Conservation (phyloP, 768 basidiomycete genomes). For the Dacryopinax spathularia region DNA sequence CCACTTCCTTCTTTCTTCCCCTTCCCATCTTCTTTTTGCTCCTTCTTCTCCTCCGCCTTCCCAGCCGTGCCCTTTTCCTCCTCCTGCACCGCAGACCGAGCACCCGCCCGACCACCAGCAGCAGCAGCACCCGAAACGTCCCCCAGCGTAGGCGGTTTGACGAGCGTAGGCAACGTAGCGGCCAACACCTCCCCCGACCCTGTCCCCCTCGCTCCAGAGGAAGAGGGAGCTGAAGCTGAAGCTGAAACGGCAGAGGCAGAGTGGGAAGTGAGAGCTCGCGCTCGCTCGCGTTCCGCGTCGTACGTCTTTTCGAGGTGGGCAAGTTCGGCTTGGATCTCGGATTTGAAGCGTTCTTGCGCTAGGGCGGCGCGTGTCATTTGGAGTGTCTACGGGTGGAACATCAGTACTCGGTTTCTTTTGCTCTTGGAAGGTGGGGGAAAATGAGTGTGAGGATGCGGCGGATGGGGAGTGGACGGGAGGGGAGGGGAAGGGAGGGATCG, state of each 20-base stretch:
- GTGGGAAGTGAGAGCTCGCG: conserved; percentile 3
- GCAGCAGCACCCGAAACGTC: background rate
- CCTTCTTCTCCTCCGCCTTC: too few relatives aligned
- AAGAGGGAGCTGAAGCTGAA: conserved; percentile 23
- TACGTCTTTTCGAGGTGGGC: background rate
- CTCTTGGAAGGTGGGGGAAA: background rate
- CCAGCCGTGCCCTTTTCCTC: too few relatives aligned
- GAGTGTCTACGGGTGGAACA: background rate
- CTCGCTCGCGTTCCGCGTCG: too few relatives aligned
- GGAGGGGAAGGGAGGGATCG: too few relatives aligned
- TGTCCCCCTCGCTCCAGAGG: conserved; percentile 34
- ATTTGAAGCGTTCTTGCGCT: background rate
- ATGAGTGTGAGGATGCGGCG: background rate
- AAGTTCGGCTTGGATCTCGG: background rate
- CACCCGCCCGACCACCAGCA: background rate
- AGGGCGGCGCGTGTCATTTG: background rate
- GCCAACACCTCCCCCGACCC: background rate
- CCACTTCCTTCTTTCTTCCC: too few relatives aligned
- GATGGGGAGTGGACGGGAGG: too few relatives aligned
- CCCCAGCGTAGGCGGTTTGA: background rate
- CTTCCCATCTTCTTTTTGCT: too few relatives aligned
- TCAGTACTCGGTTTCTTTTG: too few relatives aligned
- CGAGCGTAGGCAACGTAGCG: background rate
- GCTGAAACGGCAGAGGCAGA: conserved; percentile 9
- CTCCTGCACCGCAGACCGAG: background rate